Conservation (phyloP, 306 rosid species). For the Sindora glabra region DNA sequence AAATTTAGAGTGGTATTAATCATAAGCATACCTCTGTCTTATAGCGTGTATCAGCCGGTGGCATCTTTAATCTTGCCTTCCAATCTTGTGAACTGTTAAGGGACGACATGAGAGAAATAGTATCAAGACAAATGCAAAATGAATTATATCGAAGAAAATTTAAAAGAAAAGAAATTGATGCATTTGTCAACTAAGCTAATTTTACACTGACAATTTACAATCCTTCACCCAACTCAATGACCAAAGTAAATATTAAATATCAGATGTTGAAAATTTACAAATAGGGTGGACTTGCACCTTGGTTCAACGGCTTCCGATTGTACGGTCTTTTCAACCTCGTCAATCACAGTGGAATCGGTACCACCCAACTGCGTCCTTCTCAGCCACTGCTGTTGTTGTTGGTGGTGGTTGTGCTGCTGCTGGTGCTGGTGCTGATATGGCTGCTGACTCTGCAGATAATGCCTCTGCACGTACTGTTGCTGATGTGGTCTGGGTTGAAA, state of each 20-base stretch:
- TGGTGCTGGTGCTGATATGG: conserved; percentile 36
- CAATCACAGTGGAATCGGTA: conserved; percentile 38
- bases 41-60: conserved; percentile 85
- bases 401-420: conserved; percentile 14
- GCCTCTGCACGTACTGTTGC: conserved; percentile 60
- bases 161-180: too few species aligned
- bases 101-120: conserved; percentile 6
- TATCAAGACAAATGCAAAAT: conserved; percentile 6
- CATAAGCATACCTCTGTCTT: conserved; percentile 69
- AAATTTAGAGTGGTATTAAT: neutral
- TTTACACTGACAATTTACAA: too few species aligned
- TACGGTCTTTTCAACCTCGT: conserved; percentile 94
- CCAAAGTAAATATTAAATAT: too few species aligned
- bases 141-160: too few species aligned
- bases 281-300: conserved; percentile 57
- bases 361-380: conserved; percentile 67
- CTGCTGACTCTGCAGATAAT: conserved; percentile 32
- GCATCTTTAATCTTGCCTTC: conserved; percentile 87
- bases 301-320: conserved; percentile 79
- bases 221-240: too few species aligned
- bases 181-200: too few species aligned
- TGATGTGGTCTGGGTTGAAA: conserved; percentile 60
- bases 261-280: too few species aligned
- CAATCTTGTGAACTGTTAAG: conserved; percentile 85
- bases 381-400: conserved; percentile 59